Base-by-base conservation (phyloP, 2,329 filamentous ascomycete genomes). In the Westerdykella ornata region DNA sequence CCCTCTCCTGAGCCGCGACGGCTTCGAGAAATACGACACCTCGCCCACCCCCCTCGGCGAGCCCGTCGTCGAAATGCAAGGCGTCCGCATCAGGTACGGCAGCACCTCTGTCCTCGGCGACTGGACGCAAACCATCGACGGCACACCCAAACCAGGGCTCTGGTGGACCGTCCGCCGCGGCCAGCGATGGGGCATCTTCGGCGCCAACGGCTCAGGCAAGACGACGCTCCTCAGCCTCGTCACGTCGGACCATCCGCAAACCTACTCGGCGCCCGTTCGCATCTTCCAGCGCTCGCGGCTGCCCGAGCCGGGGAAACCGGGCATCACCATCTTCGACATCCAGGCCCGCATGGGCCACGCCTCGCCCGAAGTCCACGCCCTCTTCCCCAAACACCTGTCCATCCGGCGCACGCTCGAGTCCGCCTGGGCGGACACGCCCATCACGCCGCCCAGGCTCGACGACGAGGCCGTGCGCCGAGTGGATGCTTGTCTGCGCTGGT, bases 171-270 rank as follows among this genome's bases (percentile, higher is more conserved):
- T 97, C 17, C 78, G 81, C 30, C 78, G 84, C 38, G 89, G 90
- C 17, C 81, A 96, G 61, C 80, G 89, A 47, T 95, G 88, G 85
- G 90, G 86, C 3, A 78, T 97, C 14, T 92, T 98, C 58, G 92
- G 92, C 0, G 84, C 89, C 22, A 97, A 98, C 54, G 92, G 85
- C 11, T 95, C 88, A 1, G 92, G 92, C 14, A 98, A 98, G 71
- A 98, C 92, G 0, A 98, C 92, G 0, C 76, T 98, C 30, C 77
- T 97, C 19, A 92, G 88, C 4, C 75, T 98, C 5, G 85, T 98
- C 44, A 94, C 87, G 45, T 97, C 90, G 1, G 92, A 98, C 58
- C 92, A 98, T 56, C 92, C 92, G 0, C 90, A 97, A 65, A 82
- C 89, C 0, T 98, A 97, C 63, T 87, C 86, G 0, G 78, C 89